Conservation (phyloP, 1,284 basidiomycete genomes). For the Marasmius sp. region DNA sequence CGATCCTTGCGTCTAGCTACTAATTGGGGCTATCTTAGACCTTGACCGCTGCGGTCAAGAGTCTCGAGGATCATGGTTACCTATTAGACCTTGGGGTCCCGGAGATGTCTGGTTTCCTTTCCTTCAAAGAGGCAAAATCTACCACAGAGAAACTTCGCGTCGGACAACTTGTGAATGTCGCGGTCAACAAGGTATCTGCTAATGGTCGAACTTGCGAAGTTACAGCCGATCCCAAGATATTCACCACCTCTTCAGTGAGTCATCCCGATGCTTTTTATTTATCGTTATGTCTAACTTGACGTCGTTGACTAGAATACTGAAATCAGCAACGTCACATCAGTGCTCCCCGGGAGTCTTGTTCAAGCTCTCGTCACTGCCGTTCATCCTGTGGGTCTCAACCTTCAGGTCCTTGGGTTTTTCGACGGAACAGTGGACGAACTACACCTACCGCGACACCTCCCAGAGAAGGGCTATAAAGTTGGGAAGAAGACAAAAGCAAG, state of each 20-base stretch:
- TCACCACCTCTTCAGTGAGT: constrained; percentile 55
- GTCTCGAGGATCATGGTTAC: constrained; percentile 95
- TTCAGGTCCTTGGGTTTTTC: constrained; percentile 93
- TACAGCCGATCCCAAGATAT: constrained; percentile 44
- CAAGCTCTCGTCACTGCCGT: constrained; percentile 83
- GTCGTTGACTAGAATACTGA: constrained; percentile 55
- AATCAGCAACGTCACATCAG: constrained; percentile 76
- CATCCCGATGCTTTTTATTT: not conserved
- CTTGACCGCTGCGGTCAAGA: constrained; percentile 77
- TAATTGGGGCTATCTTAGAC: constrained; percentile 44
- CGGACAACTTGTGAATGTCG: constrained; percentile 68
- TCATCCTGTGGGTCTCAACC: constrained; percentile 78
- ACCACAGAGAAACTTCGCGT: constrained; percentile 49
- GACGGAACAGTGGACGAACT: constrained; percentile 88
- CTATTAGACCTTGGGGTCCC: constrained; percentile 83
- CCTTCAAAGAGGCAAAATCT: constrained; percentile 62
- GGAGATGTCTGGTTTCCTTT: constrained; percentile 76
- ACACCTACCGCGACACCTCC: constrained; percentile 62
- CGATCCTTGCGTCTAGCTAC: constrained; percentile 7
- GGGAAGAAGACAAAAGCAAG: constrained; percentile 90
- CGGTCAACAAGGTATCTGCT: constrained; percentile 61
- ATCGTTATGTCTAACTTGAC: constrained; percentile 5
- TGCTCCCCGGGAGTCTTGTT: constrained; percentile 89
- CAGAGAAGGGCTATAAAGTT: constrained; percentile 63
- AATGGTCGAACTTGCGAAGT: constrained; percentile 75